phyloP scores from a whole-genome alignment of 306 rosid species.

The Begonia masoniana region DNA sequence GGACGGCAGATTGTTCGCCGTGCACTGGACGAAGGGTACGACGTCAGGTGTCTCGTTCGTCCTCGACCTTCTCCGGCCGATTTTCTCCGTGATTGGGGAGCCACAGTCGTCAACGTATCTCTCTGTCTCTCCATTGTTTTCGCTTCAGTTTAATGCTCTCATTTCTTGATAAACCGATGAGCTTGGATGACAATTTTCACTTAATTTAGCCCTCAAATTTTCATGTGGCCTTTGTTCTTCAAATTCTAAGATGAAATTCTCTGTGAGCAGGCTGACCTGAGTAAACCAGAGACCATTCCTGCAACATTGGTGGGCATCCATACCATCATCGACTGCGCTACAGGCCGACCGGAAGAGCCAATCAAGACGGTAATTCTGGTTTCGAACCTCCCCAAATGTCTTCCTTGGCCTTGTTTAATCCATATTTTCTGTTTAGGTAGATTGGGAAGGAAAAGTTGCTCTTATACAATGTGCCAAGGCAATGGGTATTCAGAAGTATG shows the following conservation, averaged over 20 bases:
- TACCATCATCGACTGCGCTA: constrained; percentile 86
- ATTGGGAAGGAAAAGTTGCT: constrained; percentile 98
- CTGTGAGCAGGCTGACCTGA: constrained; percentile 67
- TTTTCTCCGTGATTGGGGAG: constrained; percentile 98
- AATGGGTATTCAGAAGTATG: constrained; percentile 89
- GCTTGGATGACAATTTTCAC: background rate
- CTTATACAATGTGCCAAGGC: constrained; percentile 94
- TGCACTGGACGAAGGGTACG: constrained; percentile 88
- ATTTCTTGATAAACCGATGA: background rate
- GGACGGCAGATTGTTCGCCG: constrained; percentile 94
- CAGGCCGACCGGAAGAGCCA: constrained; percentile 96
- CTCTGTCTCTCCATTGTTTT: background rate
- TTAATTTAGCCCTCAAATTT: background rate
- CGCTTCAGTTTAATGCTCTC: background rate
- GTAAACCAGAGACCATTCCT: constrained; percentile 82
- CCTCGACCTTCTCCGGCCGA: constrained; percentile 98
- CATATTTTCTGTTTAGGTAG: constrained; percentile 51
- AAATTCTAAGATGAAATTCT: background rate
- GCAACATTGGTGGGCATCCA: constrained; percentile 90
- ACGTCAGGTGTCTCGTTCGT: constrained; percentile 81
- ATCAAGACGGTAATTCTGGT: constrained; percentile 44
- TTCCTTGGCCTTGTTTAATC: constrained; percentile 18
- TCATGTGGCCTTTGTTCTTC: background rate
- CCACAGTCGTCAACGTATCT: constrained; percentile 68
- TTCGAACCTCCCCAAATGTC: too few species aligned